Evolutionary conservation across 208 protist species (phyloP), one percentile per base, ranked within the genome.

Genomic region (Herpetomonas samuelpessoai): DNA sequence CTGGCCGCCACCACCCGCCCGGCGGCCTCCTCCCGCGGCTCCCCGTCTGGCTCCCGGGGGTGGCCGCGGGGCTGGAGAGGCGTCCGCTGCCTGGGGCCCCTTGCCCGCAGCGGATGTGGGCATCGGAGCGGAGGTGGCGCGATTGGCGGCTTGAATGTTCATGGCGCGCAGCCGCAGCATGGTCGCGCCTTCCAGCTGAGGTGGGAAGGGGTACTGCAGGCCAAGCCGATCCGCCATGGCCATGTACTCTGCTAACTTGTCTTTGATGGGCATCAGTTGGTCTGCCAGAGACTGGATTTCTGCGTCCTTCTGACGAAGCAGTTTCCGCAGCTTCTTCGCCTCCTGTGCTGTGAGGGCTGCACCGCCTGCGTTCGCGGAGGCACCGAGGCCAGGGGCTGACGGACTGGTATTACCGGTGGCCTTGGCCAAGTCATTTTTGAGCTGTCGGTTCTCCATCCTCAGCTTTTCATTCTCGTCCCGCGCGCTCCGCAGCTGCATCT

Each of bases 171-270:
- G 71, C 2, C 83, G 76, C 39, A 93, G 46, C 41, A 90, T 74
- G 18, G 81, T 79, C 9, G 73, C 35, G 3, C 79, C 76, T 48
- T 89, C 83, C 39, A 92, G 62, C 47, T 88, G 75, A 0, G 71
- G 51, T 2, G 85, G 77, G 49, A 95, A 93, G 18, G 89, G 89
- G 63, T 95, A 95, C 21, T 68, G 68, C 24, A 95, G 53, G 2
- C 89, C 89, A 1, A 95, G 68, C 3, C 89, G 81, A 53, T 95
- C 89, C 1, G 80, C 75, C 67, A 93, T 71, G 0, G 86, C 86
- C 84, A 93, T 92, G 73, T 93, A 92, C 71, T 93, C 86, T 3
- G 66, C 75, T 1, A 95, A 64, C 77, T 88, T 95, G 47, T 85
- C 74, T 59, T 95, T 95, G n/a, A 69, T 76, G 22, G 83, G 83